Conservation (phyloP, 1,284 basidiomycete genomes). For the Lentinula novae-zelandiae region DNA sequence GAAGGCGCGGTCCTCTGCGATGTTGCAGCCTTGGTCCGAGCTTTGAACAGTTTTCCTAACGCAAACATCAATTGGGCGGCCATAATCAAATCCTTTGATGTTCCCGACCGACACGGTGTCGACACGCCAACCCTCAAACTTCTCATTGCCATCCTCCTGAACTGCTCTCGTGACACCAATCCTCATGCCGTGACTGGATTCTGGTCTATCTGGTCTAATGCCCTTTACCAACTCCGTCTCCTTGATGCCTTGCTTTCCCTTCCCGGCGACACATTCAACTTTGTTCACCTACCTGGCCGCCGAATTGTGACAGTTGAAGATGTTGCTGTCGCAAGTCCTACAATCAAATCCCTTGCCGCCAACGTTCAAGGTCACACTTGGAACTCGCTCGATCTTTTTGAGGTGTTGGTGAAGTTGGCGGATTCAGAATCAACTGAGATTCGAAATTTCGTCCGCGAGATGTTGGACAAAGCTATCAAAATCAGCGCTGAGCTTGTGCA, state of each 20-base stretch:
- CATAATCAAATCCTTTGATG: slow-evolving; percentile 77
- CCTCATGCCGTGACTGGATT: slow-evolving; percentile 78
- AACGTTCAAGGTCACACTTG: slow-evolving; percentile 89
- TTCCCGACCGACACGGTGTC: slow-evolving; percentile 72
- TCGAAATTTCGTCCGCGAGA: slow-evolving; percentile 75
- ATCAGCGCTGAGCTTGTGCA: slow-evolving; percentile 93
- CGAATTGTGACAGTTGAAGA: slow-evolving; percentile 85
- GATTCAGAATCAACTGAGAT: slow-evolving; percentile 72
- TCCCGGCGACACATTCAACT: slow-evolving; percentile 87
- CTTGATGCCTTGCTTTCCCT: slow-evolving; percentile 86
- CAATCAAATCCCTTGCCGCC: slow-evolving; percentile 80
- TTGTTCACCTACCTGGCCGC: slow-evolving; percentile 79
- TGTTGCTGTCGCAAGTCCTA: slow-evolving; percentile 78
- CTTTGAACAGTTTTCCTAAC: slow-evolving; percentile 63
- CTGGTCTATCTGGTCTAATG: slow-evolving; percentile 83
- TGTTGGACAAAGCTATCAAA: slow-evolving; percentile 90
- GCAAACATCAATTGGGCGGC: slow-evolving; percentile 73
- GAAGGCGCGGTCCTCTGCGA: slow-evolving; percentile 74
- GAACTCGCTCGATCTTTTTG: slow-evolving; percentile 92
- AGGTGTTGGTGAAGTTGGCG: slow-evolving; percentile 78
- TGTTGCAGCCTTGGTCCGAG: slow-evolving; percentile 71
- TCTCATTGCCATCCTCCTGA: slow-evolving; percentile 74
- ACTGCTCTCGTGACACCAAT: slow-evolving; percentile 65
- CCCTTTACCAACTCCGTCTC: slow-evolving; percentile 82
- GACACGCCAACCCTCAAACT: slow-evolving; percentile 82